Percentiles rank a stretch among this genome's conserved stretches.
These are phyloP conservation scores for Mycosarcoma mackinlayi DNA, from an alignment of 1,284 basidiomycete species.

Conservation along the genomic window DNA sequence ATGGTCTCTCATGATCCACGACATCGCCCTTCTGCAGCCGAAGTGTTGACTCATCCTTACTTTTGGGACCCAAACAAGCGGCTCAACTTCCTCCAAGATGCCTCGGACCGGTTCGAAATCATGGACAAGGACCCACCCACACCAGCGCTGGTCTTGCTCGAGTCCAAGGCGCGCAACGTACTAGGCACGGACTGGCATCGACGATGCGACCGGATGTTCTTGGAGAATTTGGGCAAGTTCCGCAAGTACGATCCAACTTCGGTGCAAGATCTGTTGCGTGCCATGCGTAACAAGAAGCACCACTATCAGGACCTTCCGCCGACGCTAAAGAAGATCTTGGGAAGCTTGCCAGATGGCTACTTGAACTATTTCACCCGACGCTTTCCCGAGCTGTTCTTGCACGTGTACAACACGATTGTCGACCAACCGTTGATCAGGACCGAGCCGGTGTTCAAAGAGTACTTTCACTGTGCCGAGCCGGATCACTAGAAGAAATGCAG, in stretches of 20 bases:
- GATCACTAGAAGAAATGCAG: constrained; percentile 21
- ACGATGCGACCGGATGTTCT: constrained; percentile 85
- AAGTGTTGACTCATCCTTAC: constrained; percentile 89
- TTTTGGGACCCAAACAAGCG: constrained; percentile 92
- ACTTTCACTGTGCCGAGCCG: constrained; percentile 53
- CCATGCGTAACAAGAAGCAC: constrained; percentile 98
- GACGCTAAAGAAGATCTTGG: constrained; percentile 85
- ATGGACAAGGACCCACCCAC: constrained; percentile 86
- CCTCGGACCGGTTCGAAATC: constrained; percentile 96
- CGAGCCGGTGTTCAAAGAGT: constrained; percentile 58
- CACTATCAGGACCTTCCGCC: constrained; percentile 96
- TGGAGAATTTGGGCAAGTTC: constrained; percentile 93
- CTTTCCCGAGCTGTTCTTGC: constrained; percentile 90
- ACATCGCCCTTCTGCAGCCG: constrained; percentile 83
- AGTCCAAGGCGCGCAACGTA: constrained; percentile 70
- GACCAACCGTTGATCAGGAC: constrained; percentile 58
- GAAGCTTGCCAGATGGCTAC: constrained; percentile 90
- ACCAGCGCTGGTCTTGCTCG: constrained; percentile 79
- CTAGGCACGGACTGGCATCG: constrained; percentile 81
- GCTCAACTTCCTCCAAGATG: constrained; percentile 92
- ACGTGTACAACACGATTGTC: constrained; percentile 85
- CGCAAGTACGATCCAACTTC: constrained; percentile 90
- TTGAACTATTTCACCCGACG: constrained; percentile 89
- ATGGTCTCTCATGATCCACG: constrained; percentile 60
- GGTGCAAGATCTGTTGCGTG: constrained; percentile 90